These are phyloP conservation scores for Floccularia luteovirens DNA, from an alignment of 768 basidiomycete species.

Conservation along the genomic window DNA sequence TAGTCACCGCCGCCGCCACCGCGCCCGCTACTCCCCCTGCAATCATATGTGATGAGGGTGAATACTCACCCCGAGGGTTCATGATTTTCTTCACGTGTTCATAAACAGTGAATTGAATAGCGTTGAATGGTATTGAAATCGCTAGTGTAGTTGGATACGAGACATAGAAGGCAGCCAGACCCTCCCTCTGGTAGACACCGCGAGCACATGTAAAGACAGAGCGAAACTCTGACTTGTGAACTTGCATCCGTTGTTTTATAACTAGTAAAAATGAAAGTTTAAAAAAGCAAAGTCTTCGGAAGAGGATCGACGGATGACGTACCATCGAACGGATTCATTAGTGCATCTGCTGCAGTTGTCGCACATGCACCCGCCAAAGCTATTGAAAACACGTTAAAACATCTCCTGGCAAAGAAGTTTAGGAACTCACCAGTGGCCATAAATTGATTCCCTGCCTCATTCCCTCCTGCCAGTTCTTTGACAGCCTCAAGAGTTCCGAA, in stretches of 20 bases:
- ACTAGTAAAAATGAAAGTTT: conserved; percentile 41
- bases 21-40: conserved; percentile 92
- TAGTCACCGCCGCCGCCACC: conserved; percentile 92
- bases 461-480: conserved; percentile 89
- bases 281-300: conserved; percentile 7
- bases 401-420: conserved; percentile 1
- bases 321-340: conserved; percentile 99
- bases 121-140: conserved; percentile 97
- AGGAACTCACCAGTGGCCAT: conserved; percentile 73
- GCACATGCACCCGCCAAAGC: conserved; percentile 92
- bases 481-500: conserved; percentile 95
- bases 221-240: conserved; percentile 88
- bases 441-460: conserved; percentile 74
- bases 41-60: conserved; percentile 86
- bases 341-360: conserved; percentile 90
- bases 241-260: conserved; percentile 99
- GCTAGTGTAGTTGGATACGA: conserved; percentile 97
- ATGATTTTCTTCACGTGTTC: conserved; percentile 83
- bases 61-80: conserved; percentile 84
- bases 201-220: conserved; percentile 82
- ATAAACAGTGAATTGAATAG: conserved; percentile 95
- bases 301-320: conserved; percentile 17
- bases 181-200: conserved; percentile 80
- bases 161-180: conserved; percentile 88
- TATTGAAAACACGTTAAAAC: conserved; percentile 18